Conservation (phyloP, 1,139 yeast genomes). For the Scheffersomyces illinoinensis region DNA sequence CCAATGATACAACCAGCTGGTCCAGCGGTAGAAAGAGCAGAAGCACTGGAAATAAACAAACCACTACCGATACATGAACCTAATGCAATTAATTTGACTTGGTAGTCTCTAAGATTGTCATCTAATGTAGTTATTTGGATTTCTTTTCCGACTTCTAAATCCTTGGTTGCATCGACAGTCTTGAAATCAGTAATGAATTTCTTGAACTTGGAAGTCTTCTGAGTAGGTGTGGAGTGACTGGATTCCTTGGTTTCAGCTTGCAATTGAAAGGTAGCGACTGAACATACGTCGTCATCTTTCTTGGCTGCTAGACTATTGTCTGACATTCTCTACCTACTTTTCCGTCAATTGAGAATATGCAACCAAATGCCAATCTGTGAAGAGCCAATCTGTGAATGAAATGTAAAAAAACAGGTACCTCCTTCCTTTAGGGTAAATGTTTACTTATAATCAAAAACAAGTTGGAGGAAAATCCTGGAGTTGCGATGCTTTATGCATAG, state of each 20-base stretch:
- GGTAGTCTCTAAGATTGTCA: slow-evolving; percentile 14
- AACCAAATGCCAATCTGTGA: neutral
- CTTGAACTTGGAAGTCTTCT: slow-evolving; percentile 1
- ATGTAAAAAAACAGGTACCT: neutral
- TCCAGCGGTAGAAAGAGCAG: slow-evolving; percentile 19
- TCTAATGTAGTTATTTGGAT: slow-evolving; percentile 10
- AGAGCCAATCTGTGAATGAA: neutral
- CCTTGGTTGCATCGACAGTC: neutral
- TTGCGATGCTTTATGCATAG: neutral
- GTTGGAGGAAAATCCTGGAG: neutral
- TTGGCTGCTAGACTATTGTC: neutral
- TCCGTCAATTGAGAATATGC: neutral
- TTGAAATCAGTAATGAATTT: slow-evolving; percentile 2
- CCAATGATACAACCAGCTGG: slow-evolving; percentile 25
- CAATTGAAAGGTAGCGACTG: slow-evolving; percentile 1
- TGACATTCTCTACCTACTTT: neutral
- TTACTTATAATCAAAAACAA: neutral
- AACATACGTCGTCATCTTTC: slow-evolving; percentile 2
- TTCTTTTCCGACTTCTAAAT: slow-evolving; percentile 2
- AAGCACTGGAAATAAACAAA: slow-evolving; percentile 32
- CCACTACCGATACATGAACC: slow-evolving; percentile 48
- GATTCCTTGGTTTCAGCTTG: neutral
- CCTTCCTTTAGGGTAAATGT: neutral
- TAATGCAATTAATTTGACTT: slow-evolving; percentile 32
- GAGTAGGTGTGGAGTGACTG: neutral